These are phyloP conservation scores for Microbotryum violaceum DNA, from an alignment of 1,284 basidiomycete genomes.

Conservation along the genomic window DNA sequence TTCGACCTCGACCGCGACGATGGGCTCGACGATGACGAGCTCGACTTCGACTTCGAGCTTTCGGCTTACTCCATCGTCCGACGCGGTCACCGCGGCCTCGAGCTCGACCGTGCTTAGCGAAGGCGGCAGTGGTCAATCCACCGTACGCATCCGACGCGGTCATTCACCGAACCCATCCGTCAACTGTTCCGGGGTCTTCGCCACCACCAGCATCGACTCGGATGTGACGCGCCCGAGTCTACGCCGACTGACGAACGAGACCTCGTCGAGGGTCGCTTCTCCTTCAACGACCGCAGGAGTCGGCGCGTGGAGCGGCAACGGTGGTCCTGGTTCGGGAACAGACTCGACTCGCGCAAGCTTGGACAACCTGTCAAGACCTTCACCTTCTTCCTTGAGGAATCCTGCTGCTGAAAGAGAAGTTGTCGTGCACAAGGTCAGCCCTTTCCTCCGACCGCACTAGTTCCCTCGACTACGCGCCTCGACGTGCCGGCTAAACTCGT, in stretches of 20 bases:
- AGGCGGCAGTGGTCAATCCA: too few relatives aligned
- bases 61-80: not conserved
- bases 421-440: conserved; percentile 43
- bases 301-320: not conserved
- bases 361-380: not conserved
- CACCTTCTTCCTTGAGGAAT: not conserved
- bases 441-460: not conserved
- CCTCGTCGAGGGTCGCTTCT: not conserved
- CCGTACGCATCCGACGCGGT: too few relatives aligned
- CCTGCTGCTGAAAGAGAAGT: conserved; percentile 40
- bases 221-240: conserved; percentile 25
- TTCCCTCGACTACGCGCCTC: not conserved
- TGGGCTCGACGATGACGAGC: not conserved
- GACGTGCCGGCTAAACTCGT: not conserved
- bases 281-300: not conserved
- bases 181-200: not conserved
- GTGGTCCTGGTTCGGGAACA: not conserved
- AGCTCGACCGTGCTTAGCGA: too few relatives aligned
- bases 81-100: too few relatives aligned
- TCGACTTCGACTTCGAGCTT: not conserved
- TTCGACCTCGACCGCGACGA: not conserved
- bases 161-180: not conserved
- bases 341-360: not conserved
- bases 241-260: conserved; percentile 7
- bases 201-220: not conserved